Evolutionary conservation across 495 filamentous ascomycete genomes (phyloP).

Genomic region (Astrothelium macrocarpum): DNA sequence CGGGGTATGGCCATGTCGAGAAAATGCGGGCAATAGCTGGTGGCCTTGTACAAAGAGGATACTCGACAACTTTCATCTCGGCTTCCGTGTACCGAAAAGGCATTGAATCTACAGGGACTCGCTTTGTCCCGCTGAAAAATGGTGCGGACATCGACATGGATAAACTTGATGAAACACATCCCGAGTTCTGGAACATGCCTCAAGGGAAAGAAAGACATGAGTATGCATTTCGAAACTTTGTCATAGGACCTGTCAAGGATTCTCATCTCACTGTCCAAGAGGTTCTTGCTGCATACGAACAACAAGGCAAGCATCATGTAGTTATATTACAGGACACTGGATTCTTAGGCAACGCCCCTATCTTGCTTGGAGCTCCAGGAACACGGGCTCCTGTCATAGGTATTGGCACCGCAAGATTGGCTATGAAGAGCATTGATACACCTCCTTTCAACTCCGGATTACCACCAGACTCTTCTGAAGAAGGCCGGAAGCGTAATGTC

Average conservation of each 20-base stretch:
- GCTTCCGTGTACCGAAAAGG: neutral
- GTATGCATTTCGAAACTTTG: neutral
- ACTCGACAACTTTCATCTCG: neutral
- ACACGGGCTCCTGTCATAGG: neutral
- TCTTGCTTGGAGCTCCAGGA: neutral
- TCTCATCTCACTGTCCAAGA: neutral
- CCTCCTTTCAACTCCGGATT: neutral
- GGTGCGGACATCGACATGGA: slow-evolving; percentile 1
- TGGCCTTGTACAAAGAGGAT: neutral
- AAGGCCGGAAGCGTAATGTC: neutral
- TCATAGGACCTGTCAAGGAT: neutral
- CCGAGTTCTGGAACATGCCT: neutral
- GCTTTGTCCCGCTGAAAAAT: neutral
- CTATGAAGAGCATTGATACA: slow-evolving; percentile 1
- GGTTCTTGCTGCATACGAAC: neutral
- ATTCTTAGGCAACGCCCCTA: neutral
- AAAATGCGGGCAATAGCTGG: neutral
- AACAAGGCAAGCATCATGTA: neutral
- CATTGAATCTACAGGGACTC: neutral
- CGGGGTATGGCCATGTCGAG: neutral
- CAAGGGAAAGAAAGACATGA: slow-evolving; percentile 4
- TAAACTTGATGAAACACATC: neutral
- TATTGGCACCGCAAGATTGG: neutral
- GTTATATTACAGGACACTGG: neutral
- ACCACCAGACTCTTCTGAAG: neutral